Base-by-base conservation (phyloP, 805 yeast species). In the Yarrowia phangngaensis region DNA sequence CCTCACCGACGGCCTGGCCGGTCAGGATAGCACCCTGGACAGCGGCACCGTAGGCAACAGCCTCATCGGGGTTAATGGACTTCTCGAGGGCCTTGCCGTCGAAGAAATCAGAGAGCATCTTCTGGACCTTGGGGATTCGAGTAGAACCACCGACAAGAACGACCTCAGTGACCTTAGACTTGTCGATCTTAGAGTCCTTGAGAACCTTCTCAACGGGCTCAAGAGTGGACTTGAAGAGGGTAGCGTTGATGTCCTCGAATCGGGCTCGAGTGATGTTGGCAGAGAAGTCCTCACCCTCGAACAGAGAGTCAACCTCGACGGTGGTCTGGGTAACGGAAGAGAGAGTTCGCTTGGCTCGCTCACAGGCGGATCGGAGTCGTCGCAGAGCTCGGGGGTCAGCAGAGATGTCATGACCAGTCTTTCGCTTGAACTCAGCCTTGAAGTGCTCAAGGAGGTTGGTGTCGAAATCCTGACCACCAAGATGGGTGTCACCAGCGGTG, bases 391-490 rank as follows among this genome's bases (percentile, higher is more conserved):
- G 85, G 64, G 95, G 83, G 70, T 90, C 95, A 55, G 72, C 71
- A 55, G 95, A 80, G 70, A 90, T 79, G 73, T 90, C 97, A 68
- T 76, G 73, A 75, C 89, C 89, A 67, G 89, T 78, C 84, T 90
- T 89, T 81, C 88, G 85, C 79, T 82, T 79, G 87, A 90, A 90
- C 68, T 89, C 97, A 64, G 80, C 78, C 74, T 82, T 80, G 81
- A 90, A 90, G 78, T 80, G 86, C 72, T 80, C 90, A 61, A 89
- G 84, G 69, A 90, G 78, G 82, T 89, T 85, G 78, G 88, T 83
- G 75, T 89, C 97, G 72, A 89, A 89, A 75, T 89, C 97, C 79
- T 89, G 95, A 80, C 97, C 97, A 80, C 97, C 97, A 75, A 89
- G 82, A 75, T 89, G 97, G 62, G 97, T 89, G 76, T 89, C 96